These are phyloP conservation scores for Euphorbia pulcherrima DNA, from an alignment of 345 rosid species.

Conservation along the genomic window DNA sequence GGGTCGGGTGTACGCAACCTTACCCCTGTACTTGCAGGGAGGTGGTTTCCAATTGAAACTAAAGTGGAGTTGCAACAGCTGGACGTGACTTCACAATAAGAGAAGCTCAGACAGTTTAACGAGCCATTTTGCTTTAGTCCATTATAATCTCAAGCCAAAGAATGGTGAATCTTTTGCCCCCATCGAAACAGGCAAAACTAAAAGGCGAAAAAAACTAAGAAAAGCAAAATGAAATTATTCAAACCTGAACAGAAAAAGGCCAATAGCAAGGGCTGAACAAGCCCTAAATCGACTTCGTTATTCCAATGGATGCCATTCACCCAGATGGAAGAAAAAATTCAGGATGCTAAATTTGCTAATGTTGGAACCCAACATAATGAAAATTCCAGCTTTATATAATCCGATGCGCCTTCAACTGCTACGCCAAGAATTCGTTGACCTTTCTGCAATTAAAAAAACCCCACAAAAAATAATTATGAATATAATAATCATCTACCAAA, in stretches of 20 bases:
- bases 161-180: no score
- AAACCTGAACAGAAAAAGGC: constrained; percentile 28
- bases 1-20: no score
- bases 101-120: no score
- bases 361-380: constrained; percentile 51
- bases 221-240: neutral
- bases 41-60: no score
- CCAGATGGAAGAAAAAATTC: constrained; percentile 57
- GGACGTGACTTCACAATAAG: no score
- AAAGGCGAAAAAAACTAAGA: neutral
- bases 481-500: neutral
- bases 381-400: constrained; percentile 33
- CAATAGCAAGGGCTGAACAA: constrained; percentile 29
- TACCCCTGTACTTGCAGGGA: no score
- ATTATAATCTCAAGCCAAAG: no score
- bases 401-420: constrained; percentile 6
- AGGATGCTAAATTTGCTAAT: constrained; percentile 38
- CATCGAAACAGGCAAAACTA: neutral
- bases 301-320: constrained; percentile 95
- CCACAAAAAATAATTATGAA: neutral
- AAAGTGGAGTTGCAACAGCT: no score
- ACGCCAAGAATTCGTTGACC: constrained; percentile 19
- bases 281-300: constrained; percentile 47
- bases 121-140: no score
- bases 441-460: neutral